Evolutionary conservation across 352 stramenopile genomes (phyloP).

Genomic region (Pythium brachiatum): DNA sequence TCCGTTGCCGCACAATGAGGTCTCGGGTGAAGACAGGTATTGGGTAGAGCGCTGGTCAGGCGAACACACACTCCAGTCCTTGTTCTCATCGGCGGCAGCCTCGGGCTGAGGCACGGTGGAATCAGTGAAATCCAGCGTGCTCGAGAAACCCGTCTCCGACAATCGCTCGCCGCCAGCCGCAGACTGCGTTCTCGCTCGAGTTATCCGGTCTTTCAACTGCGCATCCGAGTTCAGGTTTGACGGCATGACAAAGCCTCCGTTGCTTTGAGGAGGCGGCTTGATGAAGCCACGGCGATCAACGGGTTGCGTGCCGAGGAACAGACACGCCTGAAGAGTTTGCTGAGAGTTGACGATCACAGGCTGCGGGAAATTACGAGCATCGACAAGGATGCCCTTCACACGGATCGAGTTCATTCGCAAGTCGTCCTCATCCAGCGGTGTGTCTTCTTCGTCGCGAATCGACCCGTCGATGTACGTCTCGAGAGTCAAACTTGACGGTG

Average conservation of each 20-base stretch:
- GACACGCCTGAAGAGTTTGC: conserved; percentile 82
- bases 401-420: conserved; percentile 86
- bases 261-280: conserved; percentile 83
- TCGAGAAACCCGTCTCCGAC: conserved; percentile 57
- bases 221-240: conserved; percentile 48
- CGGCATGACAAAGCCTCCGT: conserved; percentile 78
- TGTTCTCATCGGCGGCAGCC: conserved; percentile 77
- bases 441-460: conserved; percentile 70
- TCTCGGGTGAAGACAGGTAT: conserved; percentile 63
- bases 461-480: conserved; percentile 87
- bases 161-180: conserved; percentile 53
- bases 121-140: conserved; percentile 50
- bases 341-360: conserved; percentile 85
- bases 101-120: conserved; percentile 56
- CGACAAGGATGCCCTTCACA: conserved; percentile 85
- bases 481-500: conserved; percentile 83
- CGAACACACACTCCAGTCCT: conserved; percentile 87
- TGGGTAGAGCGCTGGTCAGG: conserved; percentile 76
- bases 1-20: conserved; percentile 72
- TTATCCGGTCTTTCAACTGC: conserved; percentile 54
- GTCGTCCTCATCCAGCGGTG: conserved; percentile 65
- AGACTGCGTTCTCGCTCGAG: conserved; percentile 45
- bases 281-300: conserved; percentile 85
- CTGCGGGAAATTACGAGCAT: conserved; percentile 84
- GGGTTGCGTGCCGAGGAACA: conserved; percentile 83